Conservation (phyloP, 2,329 filamentous ascomycete genomes). For the Fusarium neocosmosporiellum region DNA sequence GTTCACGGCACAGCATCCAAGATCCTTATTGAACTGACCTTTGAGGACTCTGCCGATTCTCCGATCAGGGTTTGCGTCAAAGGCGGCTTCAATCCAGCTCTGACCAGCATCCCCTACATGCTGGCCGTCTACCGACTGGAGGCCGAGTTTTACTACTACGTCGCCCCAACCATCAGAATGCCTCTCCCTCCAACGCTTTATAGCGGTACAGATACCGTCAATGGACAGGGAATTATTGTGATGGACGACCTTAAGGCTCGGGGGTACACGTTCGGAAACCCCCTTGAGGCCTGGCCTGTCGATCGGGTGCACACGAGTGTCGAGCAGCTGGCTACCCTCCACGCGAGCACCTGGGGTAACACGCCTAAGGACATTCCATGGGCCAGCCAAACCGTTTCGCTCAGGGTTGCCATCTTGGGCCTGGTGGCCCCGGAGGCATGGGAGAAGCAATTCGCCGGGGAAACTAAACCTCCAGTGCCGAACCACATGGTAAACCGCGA, state of each 20-base stretch:
- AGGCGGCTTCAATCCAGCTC: conserved; percentile 5
- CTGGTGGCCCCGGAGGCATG: neutral
- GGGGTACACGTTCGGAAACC: conserved; percentile 16
- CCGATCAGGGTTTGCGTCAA: conserved; percentile 4
- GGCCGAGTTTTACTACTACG: conserved; percentile 1
- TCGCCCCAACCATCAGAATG: neutral
- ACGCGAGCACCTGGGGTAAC: conserved; percentile 18
- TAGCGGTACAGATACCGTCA: neutral
- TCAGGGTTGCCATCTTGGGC: conserved; percentile 1
- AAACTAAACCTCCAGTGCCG: conserved; percentile 3
- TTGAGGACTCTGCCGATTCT: neutral
- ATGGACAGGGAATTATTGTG: conserved; percentile 17
- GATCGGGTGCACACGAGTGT: conserved; percentile 3
- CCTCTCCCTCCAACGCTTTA: neutral
- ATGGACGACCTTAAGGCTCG: conserved; percentile 17
- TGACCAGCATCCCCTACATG: neutral
- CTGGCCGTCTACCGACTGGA: neutral
- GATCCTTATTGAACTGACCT: neutral
- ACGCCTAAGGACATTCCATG: neutral
- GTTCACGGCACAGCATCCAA: conserved; percentile 25
- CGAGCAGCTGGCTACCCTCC: conserved; percentile 16
- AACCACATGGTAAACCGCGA: neutral
- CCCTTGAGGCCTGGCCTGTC: neutral
- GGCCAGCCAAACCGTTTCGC: neutral
- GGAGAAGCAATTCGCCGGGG: conserved; percentile 7